Base-by-base conservation (phyloP, 768 basidiomycete genomes). In the Pisolithus albus region DNA sequence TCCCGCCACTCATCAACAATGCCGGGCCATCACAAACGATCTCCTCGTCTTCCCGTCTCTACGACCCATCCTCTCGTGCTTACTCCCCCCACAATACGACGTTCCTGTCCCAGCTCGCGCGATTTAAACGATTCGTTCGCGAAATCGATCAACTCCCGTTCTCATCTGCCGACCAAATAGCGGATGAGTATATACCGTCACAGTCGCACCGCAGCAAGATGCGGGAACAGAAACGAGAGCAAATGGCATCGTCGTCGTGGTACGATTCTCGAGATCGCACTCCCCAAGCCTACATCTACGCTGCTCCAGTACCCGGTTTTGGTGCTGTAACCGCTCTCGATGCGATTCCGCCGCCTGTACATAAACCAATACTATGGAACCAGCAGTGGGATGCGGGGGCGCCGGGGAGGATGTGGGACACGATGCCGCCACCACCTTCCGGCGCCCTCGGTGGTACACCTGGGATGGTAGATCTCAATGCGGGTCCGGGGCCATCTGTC, bases 131-230 rank as follows among this genome's bases (percentile, higher is more conserved):
- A 13, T 70, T 78, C 46, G 45, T 73, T 8, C 48, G 59, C 3
- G 58, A 57, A 5, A n/a, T 79, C 13, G 67, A 74, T 26, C 54
- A 56, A 0, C 65, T 79, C 1, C 78, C 78, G 3, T 79, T 78
- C 78, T 57, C 76, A 1, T 64, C 71, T 0, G 57, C 62, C 0
- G 63, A 67, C 3, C 72, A 75, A 36, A 71, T 75, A 44, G 75
- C 75, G 3, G 65, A 66, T 19, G 72, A 73, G 52, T 77, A 78
- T 55, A 64, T 74, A 51, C 76, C 77, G 0, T 70, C 71, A 2
- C 24, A 44, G 34, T 64, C 51, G 2, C 54, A 55, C 9, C 58
- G 67, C 9, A 56, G 55, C 36, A 55, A 45, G 53, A 19, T 58
- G 41, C 61, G 57, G 15, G 41, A 16, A 37, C 41, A 16, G 32